Base-by-base conservation (phyloP, 305 asterid genomes). In the Rubia balearica region DNA sequence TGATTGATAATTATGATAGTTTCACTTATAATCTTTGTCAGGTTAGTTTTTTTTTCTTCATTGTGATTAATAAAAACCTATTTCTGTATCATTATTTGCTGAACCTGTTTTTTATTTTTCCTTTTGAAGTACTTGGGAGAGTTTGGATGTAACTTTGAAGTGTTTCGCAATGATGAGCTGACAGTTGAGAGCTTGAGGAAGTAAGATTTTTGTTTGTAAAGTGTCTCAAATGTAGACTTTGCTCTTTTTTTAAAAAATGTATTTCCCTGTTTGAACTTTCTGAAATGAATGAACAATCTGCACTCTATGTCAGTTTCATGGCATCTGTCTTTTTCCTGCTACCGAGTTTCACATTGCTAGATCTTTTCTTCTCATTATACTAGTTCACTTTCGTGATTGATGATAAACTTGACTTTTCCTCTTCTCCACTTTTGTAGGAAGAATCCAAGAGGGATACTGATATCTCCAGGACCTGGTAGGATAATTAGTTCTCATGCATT, bases 381-480 rank as follows among this genome's bases (percentile, higher is more conserved):
- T 63, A 9, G 14, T 33, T 62, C 40, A 24, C 21, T 33, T 63
- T 60, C 19, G 6, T 40, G 10, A 64, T 40, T 8, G 49, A 17
- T 62, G 24, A 14, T 53, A 2, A 49, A 10, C 4, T 12, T 61
- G 21, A 61, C 19, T 61, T 27, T 24, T 6, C 17, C 45, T 33
- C 19, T 2, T 27, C 38, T 65, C 21, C 6, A 46, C 6, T 8
- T 73, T 74, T 81, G 79, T 61, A 93, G 98, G 90, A 90, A 87
- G 85, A 87, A 88, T 61, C 96, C 98, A 60, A 85, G 97, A 83
- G 98, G 98, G 73, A 72, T 93, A 72, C 71, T 93, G 63, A 91
- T 93, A 78, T 93, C 98, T 16, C 98, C 98, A 27, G 98, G 98
- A 74, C 98, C 98, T 62, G 98, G 98, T 91, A 77, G 77, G 80